These are phyloP conservation scores for Diplodia corticola DNA, from an alignment of 2,329 filamentous ascomycete species.

Conservation along the genomic window DNA sequence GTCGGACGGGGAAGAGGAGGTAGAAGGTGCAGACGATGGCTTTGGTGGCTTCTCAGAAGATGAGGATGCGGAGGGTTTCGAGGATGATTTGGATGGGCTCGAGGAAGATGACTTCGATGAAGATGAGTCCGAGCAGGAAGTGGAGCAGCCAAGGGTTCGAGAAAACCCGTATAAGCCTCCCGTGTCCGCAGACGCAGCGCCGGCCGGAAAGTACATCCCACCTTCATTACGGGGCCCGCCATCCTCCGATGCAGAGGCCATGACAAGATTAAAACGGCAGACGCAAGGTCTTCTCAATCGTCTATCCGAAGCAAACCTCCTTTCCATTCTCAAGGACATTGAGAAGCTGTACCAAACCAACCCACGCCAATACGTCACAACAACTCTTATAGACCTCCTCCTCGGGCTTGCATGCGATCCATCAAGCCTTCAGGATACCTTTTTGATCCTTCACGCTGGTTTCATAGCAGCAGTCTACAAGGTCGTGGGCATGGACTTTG, in stretches of 20 bases:
- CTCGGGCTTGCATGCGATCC: constrained; percentile 78
- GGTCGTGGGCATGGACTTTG: constrained; percentile 83
- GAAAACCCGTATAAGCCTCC: constrained; percentile 93
- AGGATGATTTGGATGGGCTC: constrained; percentile 29
- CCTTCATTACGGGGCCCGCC: constrained; percentile 72
- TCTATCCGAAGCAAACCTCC: constrained; percentile 84
- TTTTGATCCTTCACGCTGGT: constrained; percentile 85
- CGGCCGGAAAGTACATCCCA: constrained; percentile 77
- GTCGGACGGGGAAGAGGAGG: constrained; percentile 26
- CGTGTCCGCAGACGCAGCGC: constrained; percentile 42
- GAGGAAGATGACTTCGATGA: constrained; percentile 33
- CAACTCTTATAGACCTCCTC: constrained; percentile 73
- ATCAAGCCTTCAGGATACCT: constrained; percentile 78
- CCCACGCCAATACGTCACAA: constrained; percentile 84
- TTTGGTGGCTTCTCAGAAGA: constrained; percentile 30
- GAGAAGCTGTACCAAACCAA: constrained; percentile 82
- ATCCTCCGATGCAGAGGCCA: constrained; percentile 65
- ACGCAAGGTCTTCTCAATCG: constrained; percentile 89
- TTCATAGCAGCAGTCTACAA: constrained; percentile 89
- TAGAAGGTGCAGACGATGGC: constrained; percentile 33
- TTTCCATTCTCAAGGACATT: constrained; percentile 79
- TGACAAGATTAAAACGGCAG: constrained; percentile 72
- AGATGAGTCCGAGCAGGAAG: constrained; percentile 29
- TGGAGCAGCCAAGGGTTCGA: constrained; percentile 50
- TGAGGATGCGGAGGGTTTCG: constrained; percentile 24